Percentiles rank a stretch among this genome's conserved stretches.
These are phyloP conservation scores for Globisporangium uncinulatum DNA, from an alignment of 352 stramenopile genomes.

Conservation along the genomic window DNA sequence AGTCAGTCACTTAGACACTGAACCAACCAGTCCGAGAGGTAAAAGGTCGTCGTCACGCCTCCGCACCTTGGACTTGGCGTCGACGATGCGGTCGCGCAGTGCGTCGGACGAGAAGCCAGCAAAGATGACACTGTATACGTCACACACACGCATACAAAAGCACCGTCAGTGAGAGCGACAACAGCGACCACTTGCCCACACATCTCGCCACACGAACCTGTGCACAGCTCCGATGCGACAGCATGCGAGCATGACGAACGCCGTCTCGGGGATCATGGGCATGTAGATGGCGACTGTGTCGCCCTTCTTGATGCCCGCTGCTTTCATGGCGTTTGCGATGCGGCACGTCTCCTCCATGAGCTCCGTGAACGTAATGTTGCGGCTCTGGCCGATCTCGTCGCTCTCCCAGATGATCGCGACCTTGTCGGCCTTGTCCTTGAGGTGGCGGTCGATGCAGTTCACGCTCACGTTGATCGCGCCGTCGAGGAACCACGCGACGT, in stretches of 20 bases:
- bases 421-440: slow-evolving; percentile 77
- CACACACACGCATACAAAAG: background rate
- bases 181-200: background rate
- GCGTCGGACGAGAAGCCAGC: slow-evolving; percentile 94
- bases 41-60: too few relatives aligned
- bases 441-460: slow-evolving; percentile 96
- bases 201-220: slow-evolving; percentile 7
- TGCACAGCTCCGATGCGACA: slow-evolving; percentile 96
- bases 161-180: background rate
- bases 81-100: slow-evolving; percentile 92
- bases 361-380: slow-evolving; percentile 90
- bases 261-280: slow-evolving; percentile 98
- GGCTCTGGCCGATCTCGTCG: slow-evolving; percentile 91
- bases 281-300: slow-evolving; percentile 96
- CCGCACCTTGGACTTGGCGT: slow-evolving; percentile 47
- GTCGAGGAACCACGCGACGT: slow-evolving; percentile 94
- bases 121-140: slow-evolving; percentile 90
- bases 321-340: slow-evolving; percentile 90
- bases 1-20: background rate
- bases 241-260: slow-evolving; percentile 98
- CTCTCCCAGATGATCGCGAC: slow-evolving; percentile 96
- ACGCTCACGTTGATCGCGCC: slow-evolving; percentile 93
- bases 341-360: slow-evolving; percentile 86
- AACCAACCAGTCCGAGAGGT: too few relatives aligned
- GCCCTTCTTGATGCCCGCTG: slow-evolving; percentile 55